Base-by-base conservation (phyloP, 148 eudicot species). In the Rhododendron vialii region DNA sequence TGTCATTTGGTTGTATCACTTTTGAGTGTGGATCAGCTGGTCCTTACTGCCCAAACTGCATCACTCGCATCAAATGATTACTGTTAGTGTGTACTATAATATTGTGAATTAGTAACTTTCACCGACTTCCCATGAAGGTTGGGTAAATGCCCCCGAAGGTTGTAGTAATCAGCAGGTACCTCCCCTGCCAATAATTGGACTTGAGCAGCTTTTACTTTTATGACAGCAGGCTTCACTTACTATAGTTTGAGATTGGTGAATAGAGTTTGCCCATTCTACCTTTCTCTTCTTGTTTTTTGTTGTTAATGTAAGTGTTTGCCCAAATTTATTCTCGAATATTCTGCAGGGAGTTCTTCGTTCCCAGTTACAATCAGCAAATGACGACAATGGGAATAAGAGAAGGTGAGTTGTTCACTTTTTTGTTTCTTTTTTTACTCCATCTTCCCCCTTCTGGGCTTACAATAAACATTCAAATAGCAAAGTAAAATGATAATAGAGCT, bases 281-380 rank as follows among this genome's bases (percentile, higher is more conserved):
- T 36, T 9, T 45, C 13, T 14, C 18, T 22, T 50, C 48, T 48
- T 85, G 48, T 82, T 48, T n/a, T 51, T 33, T 28, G 78, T 65
- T 10, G 7, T 12, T 15, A 85, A 85, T 41, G 24, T 61, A 78
- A 15, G 45, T 75, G 30, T 45, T 47, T 45, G 38, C 33, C 84
- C 38, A 55, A 57, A 67, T 75, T 50, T 78, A 63, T 71, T 45
- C 63, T 84, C 47, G 51, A 77, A 48, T 77, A 35, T 79, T 88
- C 38, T 90, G 85, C 93, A 96, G 98, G 98, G 98, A 69, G 87
- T 86, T 85, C 90, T 96, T 80, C 98, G 91, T 38, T 92, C 98
- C 36, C 98, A 96, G 89, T 88, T 96, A 85, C 98, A 93, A 84
- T 86, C 98, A 61, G 96, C 94, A 83, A 93, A 93, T 85, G 98